phyloP scores from a whole-genome alignment of 345 rosid species.

The Eucalyptus marginata region DNA sequence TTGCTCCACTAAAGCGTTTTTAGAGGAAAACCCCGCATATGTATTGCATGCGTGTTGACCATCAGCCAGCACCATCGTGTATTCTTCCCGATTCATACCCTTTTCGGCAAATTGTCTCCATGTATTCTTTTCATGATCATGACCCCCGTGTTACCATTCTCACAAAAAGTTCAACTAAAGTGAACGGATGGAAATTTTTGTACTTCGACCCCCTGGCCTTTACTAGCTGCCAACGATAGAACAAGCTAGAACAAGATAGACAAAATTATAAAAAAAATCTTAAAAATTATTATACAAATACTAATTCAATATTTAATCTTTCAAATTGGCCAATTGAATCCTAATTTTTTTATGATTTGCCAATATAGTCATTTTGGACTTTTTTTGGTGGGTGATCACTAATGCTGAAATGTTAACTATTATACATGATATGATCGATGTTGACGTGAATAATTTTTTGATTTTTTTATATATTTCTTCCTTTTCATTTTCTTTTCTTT shows the following conservation, averaged over 20 bases:
- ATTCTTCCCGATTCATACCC: not conserved
- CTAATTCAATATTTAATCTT: not conserved
- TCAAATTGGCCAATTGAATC: not conserved
- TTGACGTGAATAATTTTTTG: accelerated
- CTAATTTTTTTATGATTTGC: not conserved
- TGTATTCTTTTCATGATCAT: not conserved
- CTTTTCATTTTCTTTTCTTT: not conserved
- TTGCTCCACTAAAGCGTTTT: not conserved
- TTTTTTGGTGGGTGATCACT: not conserved
- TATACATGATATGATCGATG: accelerated
- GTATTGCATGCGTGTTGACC: not conserved
- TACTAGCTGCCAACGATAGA: not conserved
- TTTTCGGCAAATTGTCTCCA: not conserved
- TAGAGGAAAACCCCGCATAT: not conserved
- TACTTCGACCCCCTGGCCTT: not conserved
- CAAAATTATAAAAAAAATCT: not conserved
- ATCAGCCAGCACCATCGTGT: not conserved
- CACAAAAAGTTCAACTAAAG: not conserved
- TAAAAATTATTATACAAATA: not conserved
- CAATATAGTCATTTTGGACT: not conserved
- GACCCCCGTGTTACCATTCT: not conserved
- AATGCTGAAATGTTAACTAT: accelerated
- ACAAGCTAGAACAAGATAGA: not conserved
- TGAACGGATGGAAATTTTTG: not conserved
- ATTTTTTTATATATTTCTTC: not conserved